phyloP scores from a whole-genome alignment of 805 yeast species.

The Wickerhamiella musiphila region DNA sequence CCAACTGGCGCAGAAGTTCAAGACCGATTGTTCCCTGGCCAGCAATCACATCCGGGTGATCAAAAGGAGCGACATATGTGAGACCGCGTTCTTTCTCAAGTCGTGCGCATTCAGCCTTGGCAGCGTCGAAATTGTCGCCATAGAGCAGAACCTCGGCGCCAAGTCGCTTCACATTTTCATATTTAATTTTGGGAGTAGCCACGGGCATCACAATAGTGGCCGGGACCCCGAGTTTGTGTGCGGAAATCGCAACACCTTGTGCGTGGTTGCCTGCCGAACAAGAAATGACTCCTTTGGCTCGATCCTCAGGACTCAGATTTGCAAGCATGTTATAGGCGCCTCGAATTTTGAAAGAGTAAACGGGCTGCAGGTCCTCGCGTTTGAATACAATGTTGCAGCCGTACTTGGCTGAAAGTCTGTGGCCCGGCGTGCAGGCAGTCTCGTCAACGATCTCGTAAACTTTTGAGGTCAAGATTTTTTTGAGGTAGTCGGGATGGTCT shows the following conservation, averaged over 20 bases:
- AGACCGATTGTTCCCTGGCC: conserved; percentile 97
- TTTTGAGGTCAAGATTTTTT: conserved; percentile 74
- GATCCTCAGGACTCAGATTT: conserved; percentile 40
- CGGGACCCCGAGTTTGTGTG: conserved; percentile 67
- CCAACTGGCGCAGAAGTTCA: conserved; percentile 78
- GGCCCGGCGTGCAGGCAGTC: conserved; percentile 66
- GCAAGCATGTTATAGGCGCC: conserved; percentile 98
- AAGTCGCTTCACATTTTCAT: conserved; percentile 72
- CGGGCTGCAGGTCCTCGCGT: conserved; percentile 88
- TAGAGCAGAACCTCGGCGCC: conserved; percentile 87
- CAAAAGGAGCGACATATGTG: conserved; percentile 93
- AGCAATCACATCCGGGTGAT: conserved; percentile 94
- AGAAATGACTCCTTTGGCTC: conserved; percentile 79
- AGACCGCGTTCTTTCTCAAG: conserved; percentile 51
- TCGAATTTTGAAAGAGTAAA: conserved; percentile 86
- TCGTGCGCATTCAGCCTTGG: conserved; percentile 75
- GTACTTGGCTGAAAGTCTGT: conserved; percentile 53
- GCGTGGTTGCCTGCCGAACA: conserved; percentile 99
- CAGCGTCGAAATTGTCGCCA: conserved; percentile 92
- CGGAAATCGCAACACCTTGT: conserved; percentile 94
- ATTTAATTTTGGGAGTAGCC: conserved; percentile 90
- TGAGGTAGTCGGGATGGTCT: conserved; percentile 82
- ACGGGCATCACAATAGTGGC: conserved; percentile 98
- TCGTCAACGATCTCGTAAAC: conserved; percentile 92
- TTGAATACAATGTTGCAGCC: conserved; percentile 64